phyloP scores from a whole-genome alignment of 768 basidiomycete genomes.

The Strobilomyces dryophilus region DNA sequence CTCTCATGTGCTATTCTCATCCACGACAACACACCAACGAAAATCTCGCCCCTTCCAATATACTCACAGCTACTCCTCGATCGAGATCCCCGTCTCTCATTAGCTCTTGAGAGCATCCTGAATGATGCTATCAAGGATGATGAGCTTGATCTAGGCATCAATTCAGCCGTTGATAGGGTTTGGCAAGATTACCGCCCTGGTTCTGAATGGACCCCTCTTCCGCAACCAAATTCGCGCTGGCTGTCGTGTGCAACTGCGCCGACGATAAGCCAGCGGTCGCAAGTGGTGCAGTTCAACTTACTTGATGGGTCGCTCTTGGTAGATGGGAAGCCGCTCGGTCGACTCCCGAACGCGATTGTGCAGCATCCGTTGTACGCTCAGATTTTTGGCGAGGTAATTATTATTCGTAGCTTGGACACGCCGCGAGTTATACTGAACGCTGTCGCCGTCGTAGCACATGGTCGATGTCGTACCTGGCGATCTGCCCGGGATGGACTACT shows the following conservation, averaged over 20 bases:
- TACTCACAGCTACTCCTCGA: not conserved
- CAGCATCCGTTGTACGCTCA: too few species aligned
- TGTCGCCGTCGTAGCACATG: too few species aligned
- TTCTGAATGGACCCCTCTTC: not conserved
- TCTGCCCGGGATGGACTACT: too few species aligned
- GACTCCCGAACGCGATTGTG: too few species aligned
- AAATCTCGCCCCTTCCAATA: too few species aligned
- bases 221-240: not conserved
- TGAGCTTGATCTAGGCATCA: not conserved
- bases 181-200: not conserved
- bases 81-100: not conserved
- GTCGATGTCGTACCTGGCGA: too few species aligned
- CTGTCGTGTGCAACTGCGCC: not conserved
- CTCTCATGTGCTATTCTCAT: not conserved
- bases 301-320: not conserved
- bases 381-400: too few species aligned
- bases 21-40: not conserved
- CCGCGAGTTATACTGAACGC: too few species aligned
- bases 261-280: not conserved
- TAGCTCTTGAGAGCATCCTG: not conserved
- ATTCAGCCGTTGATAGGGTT: not conserved
- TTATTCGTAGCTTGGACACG: too few species aligned
- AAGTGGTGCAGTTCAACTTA: not conserved
- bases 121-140: not conserved
- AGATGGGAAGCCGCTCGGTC: not conserved